Base-by-base conservation (phyloP, 257 asterid species). In the Linderniella brevidens region DNA sequence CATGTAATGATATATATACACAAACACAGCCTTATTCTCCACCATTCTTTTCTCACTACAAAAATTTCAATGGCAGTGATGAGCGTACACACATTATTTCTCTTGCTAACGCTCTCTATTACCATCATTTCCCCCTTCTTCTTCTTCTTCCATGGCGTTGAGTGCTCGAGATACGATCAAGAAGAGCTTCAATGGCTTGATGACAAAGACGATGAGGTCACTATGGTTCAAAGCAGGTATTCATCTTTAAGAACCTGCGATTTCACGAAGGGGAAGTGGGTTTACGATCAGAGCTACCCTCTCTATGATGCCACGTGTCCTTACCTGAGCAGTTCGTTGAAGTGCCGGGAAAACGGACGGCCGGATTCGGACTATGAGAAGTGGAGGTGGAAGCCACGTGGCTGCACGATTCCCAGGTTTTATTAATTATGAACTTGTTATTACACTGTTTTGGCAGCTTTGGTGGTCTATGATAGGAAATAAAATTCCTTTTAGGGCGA, bases 351-450 rank as follows among this genome's bases (percentile, higher is more conserved):
- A 57, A 86, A 86, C 49, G 97, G 94, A 0, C 73, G 94, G 4
- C 94, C 93, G 2, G 97, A 86, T 64, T 74, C 97, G 35, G 92
- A 69, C 62, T 86, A 86, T 57, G 87, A 86, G 52, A 82, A 79
- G 37, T 75, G 86, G 92, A 73, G 62, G 54, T 86, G 97, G 97
- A 73, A 79, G 51, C 94, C 97, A 0, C 42, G 71, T 38, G 78
- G 55, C 54, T 86, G 94, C 53, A 59, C 80, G 1, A 68, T 86
- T 64, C 93, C 94, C 13, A 86, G 94, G 96, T n/a, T n/a, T n/a
- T n/a, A n/a, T n/a, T 82, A 69, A 2, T 2, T 25, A 25, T 25
- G 6, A 2, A 25, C 32, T 25, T 25, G 6, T 25, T 25, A 25
- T 25, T 25, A 25, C 32, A 25, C 32, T 2, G 32, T 25, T n/a